phyloP scores from a whole-genome alignment of 2,329 filamentous ascomycete genomes.

The Fusarium continuum region DNA sequence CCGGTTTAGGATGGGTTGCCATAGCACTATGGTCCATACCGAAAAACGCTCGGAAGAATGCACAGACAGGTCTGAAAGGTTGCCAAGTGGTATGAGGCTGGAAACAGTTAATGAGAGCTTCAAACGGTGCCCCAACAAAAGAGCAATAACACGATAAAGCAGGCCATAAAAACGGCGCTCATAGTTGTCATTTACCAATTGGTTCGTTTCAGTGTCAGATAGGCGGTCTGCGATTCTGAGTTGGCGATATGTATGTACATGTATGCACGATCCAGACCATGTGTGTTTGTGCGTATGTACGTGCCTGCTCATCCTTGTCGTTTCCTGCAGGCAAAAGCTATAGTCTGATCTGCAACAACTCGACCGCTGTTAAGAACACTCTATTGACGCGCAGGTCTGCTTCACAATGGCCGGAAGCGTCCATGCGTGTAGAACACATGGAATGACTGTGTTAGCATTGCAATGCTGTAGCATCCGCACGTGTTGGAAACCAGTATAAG shows the following conservation, averaged over 20 bases:
- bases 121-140: conserved; percentile 18
- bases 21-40: too few relatives aligned
- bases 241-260: conserved; percentile 39
- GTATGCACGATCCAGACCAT: conserved; percentile 33
- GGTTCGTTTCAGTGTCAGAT: conserved; percentile 23
- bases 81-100: not conserved
- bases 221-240: conserved; percentile 44
- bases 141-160: conserved; percentile 18
- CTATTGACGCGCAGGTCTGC: not conserved
- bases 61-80: not conserved
- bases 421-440: not conserved
- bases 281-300: conserved; percentile 13
- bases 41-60: not conserved
- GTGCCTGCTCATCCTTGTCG: conserved; percentile 28
- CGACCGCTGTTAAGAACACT: conserved; percentile 12
- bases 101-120: not conserved
- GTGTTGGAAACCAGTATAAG: not conserved
- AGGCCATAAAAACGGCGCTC: conserved; percentile 7
- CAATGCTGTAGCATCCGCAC: not conserved
- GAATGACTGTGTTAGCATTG: not conserved
- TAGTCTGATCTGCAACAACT: conserved; percentile 16
- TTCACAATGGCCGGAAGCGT: not conserved
- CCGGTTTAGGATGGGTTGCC: not conserved
- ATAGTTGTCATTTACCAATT: conserved; percentile 29
- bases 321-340: conserved; percentile 17